A percentile compares a stretch with the other conserved stretches of the same genome.
Evolutionary conservation across 1,284 basidiomycete genomes (phyloP).

Genomic region (Chondrostereum purpureum): DNA sequence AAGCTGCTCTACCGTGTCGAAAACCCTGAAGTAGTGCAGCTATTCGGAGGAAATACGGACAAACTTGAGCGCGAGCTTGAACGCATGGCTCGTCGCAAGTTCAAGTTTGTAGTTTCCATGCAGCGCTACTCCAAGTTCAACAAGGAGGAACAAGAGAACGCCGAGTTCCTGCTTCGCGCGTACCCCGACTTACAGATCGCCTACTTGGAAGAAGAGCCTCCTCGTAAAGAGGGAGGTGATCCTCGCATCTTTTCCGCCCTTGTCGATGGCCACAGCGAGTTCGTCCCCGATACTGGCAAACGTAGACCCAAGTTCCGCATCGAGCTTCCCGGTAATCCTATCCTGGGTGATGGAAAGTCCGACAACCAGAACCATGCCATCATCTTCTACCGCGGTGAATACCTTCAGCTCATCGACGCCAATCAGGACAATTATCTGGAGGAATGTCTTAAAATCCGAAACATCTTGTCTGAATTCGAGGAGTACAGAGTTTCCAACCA

Average conservation of each 20-base stretch:
- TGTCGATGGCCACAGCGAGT: constrained; percentile 97
- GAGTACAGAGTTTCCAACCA: constrained; percentile 83
- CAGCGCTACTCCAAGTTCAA: constrained; percentile 99
- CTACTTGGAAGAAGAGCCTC: constrained; percentile 94
- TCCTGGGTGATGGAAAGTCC: constrained; percentile 97
- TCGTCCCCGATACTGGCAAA: constrained; percentile 82
- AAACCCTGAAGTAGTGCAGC: constrained; percentile 97
- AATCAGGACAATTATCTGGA: constrained; percentile 99
- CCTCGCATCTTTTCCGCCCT: constrained; percentile 92
- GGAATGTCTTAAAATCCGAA: constrained; percentile 98
- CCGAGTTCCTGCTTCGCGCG: constrained; percentile 96
- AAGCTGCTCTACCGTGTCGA: constrained; percentile 99
- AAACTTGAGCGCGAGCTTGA: constrained; percentile 95
- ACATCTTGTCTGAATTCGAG: constrained; percentile 97
- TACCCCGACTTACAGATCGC: constrained; percentile 99
- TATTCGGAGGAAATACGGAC: constrained; percentile 97
- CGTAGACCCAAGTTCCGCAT: constrained; percentile 97
- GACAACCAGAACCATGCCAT: constrained; percentile 99
- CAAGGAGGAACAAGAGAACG: constrained; percentile 99
- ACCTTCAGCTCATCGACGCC: constrained; percentile 97
- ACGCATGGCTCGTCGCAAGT: constrained; percentile 95
- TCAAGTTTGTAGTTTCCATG: constrained; percentile 99
- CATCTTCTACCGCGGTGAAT: constrained; percentile 98
- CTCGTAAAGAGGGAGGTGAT: constrained; percentile 92
- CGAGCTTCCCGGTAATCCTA: constrained; percentile 97